These are phyloP conservation scores for Fonsecaea nubica DNA, from an alignment of 2,329 filamentous ascomycete species.

Conservation along the genomic window DNA sequence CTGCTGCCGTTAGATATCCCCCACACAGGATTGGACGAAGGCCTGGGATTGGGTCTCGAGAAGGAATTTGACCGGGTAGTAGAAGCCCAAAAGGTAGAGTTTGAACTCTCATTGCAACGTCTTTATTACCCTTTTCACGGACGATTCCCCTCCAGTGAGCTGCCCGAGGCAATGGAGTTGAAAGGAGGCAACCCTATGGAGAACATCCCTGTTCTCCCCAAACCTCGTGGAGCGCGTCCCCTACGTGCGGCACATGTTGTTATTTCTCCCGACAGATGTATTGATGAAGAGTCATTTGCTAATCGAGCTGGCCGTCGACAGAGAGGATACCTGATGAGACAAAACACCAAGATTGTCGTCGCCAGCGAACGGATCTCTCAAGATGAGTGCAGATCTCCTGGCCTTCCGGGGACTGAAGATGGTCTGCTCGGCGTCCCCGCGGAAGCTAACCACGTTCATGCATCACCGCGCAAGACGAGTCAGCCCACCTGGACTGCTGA, in stretches of 20 bases:
- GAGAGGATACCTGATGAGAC: conserved; percentile 98
- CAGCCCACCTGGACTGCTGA: conserved; percentile 95
- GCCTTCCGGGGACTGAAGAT: conserved; percentile 50
- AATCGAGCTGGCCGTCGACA: conserved; percentile 70
- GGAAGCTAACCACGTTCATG: conserved; percentile 42
- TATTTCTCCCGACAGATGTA: conserved; percentile 19
- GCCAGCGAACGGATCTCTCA: conserved; percentile 77
- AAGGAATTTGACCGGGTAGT: conserved; percentile 95
- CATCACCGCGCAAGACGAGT: conserved; percentile 76
- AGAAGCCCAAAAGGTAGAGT: conserved; percentile 92
- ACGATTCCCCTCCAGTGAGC: conserved; percentile 38
- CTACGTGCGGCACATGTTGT: conserved; percentile 7
- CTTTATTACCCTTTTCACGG: conserved; percentile 42
- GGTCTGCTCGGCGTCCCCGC: conserved; percentile 35
- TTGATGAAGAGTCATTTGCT: conserved; percentile 58
- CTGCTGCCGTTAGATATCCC: conserved; percentile 84
- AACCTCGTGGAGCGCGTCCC: conserved; percentile 33
- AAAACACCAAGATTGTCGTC: conserved; percentile 95
- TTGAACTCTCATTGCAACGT: conserved; percentile 54
- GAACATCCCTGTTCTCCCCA: conserved; percentile 35
- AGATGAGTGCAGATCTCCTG: conserved; percentile 51
- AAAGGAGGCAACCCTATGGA: conserved; percentile 28
- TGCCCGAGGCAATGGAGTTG: conserved; percentile 32
- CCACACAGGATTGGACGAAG: conserved; percentile 70
- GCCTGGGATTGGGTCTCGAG: conserved; percentile 81